Percentiles rank a stretch among this genome's conserved stretches.
Conservation (phyloP, 768 basidiomycete genomes). For the Hygrocybe punicea region DNA sequence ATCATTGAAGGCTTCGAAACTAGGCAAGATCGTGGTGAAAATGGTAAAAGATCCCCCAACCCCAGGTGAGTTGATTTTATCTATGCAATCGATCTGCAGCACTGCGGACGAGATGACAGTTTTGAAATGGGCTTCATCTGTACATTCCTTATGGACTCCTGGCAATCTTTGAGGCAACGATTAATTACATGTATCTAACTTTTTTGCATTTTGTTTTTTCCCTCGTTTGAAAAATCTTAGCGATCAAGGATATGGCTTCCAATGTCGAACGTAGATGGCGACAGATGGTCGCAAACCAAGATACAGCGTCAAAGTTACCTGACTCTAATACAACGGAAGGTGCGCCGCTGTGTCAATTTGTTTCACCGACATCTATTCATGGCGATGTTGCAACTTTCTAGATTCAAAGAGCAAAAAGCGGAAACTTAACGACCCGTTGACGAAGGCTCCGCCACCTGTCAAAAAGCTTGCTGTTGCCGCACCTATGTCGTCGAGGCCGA, state of each 20-base stretch:
- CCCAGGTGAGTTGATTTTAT: slow-evolving; percentile 63
- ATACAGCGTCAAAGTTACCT: slow-evolving; percentile 38
- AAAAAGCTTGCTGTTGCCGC: slow-evolving; percentile 64
- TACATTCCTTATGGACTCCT: slow-evolving; percentile 26
- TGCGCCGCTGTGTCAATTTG: slow-evolving; percentile 58
- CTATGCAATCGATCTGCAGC: slow-evolving; percentile 12
- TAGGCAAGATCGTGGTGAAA: slow-evolving; percentile 77
- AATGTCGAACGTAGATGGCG: slow-evolving; percentile 86
- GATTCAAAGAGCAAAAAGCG: slow-evolving; percentile 71
- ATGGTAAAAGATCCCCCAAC: slow-evolving; percentile 71
- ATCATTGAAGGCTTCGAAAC: slow-evolving; percentile 63
- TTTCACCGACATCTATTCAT: slow-evolving; percentile 24
- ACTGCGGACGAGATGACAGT: slow-evolving; percentile 12
- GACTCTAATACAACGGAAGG: slow-evolving; percentile 59
- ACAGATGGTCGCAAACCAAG: slow-evolving; percentile 47
- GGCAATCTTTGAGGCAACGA: slow-evolving; percentile 31
- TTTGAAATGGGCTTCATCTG: slow-evolving; percentile 17
- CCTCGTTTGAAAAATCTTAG: slow-evolving; percentile 45
- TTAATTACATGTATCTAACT: slow-evolving; percentile 67
- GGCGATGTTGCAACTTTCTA: slow-evolving; percentile 25
- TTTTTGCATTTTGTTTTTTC: slow-evolving; percentile 42
- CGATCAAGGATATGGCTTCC: slow-evolving; percentile 90
- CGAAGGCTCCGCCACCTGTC: slow-evolving; percentile 50
- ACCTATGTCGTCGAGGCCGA: slow-evolving; percentile 40
- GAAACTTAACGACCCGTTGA: slow-evolving; percentile 56